phyloP scores from a whole-genome alignment of 768 basidiomycete species.

The Auriculariales sp. region DNA sequence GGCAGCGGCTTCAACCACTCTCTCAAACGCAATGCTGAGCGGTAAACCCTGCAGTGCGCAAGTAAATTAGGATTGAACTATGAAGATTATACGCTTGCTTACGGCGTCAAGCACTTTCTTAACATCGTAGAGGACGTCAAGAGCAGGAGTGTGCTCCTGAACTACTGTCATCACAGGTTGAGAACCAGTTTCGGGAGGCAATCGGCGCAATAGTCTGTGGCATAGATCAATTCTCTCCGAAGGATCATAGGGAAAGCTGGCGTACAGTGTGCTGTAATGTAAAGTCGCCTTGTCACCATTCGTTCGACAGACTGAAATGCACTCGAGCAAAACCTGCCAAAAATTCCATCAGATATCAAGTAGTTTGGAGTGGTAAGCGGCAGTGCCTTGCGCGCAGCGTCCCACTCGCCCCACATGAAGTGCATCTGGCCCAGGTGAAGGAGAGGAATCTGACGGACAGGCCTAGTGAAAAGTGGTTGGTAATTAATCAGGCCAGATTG shows the following conservation, averaged over 20 bases:
- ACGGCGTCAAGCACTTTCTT: conserved; percentile 53
- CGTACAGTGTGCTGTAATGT: conserved; percentile 72
- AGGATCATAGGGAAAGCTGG: too few species aligned
- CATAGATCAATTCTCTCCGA: too few species aligned
- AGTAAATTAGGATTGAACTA: background rate
- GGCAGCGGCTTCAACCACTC: conserved; percentile 48
- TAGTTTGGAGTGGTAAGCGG: too few species aligned
- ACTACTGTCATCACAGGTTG: conserved; percentile 50
- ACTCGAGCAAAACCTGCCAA: conserved; percentile 54
- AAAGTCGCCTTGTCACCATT: conserved; percentile 56
- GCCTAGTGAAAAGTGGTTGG: conserved; percentile 28
- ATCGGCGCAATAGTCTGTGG: conserved; percentile 52
- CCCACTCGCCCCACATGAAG: conserved; percentile 51
- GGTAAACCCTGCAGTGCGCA: conserved; percentile 44
- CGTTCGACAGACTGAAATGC: conserved; percentile 61
- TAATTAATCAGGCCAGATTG: background rate
- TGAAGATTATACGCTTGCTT: too few species aligned
- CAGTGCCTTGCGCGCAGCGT: conserved; percentile 59
- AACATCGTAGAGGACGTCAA: conserved; percentile 64
- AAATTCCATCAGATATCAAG: background rate
- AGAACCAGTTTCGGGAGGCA: conserved; percentile 34
- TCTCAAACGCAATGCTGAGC: conserved; percentile 50
- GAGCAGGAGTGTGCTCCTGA: conserved; percentile 59
- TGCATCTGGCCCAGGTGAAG: conserved; percentile 69
- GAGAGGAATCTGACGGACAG: conserved; percentile 65